Conservation (phyloP, 2,329 filamentous ascomycete species). For the Dothideomycetidae sp. region DNA sequence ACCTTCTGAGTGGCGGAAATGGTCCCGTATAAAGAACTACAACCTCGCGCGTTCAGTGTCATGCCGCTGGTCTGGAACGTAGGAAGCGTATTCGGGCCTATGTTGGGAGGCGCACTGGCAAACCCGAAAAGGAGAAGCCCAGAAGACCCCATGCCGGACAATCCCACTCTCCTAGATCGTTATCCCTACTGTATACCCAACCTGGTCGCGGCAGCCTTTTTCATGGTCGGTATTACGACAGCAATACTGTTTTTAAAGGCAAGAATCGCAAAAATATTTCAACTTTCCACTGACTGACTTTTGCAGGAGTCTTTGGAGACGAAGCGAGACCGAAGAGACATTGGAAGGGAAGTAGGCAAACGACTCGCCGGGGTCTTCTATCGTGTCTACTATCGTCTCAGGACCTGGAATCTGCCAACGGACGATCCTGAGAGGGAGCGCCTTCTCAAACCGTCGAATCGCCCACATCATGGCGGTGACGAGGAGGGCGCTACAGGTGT, state of each 20-base stretch:
- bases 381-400: constrained; percentile 11
- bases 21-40: constrained; percentile 72
- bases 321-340: constrained; percentile 54
- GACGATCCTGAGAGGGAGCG: constrained; percentile 10
- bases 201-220: constrained; percentile 59
- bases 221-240: constrained; percentile 59
- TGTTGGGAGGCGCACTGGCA: constrained; percentile 74
- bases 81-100: constrained; percentile 75
- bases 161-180: constrained; percentile 51
- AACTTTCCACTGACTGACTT: constrained; percentile 7
- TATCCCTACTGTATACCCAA: constrained; percentile 83
- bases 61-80: constrained; percentile 89
- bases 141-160: constrained; percentile 38
- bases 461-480: not conserved
- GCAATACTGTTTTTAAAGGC: constrained; percentile 67
- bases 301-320: constrained; percentile 62
- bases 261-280: constrained; percentile 11
- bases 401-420: constrained; percentile 10
- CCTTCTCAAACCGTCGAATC: constrained; percentile 8
- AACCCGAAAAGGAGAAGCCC: constrained; percentile 66
- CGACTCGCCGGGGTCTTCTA: constrained; percentile 36
- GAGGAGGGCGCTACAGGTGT: constrained; percentile 8
- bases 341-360: constrained; percentile 59
- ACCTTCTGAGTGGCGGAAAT: constrained; percentile 90
- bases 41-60: constrained; percentile 77